Conservation (phyloP, 768 basidiomycete genomes). For the Pholiota molesta region DNA sequence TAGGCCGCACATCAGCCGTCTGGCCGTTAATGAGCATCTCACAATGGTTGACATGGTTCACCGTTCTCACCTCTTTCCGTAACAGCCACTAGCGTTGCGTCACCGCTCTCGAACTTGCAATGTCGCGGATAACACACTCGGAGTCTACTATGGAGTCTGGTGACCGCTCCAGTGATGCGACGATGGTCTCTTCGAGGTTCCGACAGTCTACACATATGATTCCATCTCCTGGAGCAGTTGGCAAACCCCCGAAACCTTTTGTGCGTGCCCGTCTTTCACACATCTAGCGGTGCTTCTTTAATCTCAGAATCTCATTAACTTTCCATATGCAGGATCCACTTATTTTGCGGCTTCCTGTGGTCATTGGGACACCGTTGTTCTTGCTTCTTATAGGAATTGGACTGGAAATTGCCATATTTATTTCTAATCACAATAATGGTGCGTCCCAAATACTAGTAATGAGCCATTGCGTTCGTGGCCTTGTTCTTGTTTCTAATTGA, state of each 20-base stretch:
- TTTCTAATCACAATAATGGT: constrained; percentile 50
- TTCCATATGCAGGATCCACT: constrained; percentile 32
- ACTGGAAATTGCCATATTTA: constrained; percentile 45
- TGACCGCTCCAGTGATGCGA: constrained; percentile 18
- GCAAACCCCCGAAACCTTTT: constrained; percentile 43
- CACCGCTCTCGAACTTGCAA: not conserved
- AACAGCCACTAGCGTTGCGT: not conserved
- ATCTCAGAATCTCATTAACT: not conserved
- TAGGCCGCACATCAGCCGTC: constrained; percentile 6
- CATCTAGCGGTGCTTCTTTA: not conserved
- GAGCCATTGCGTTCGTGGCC: not conserved
- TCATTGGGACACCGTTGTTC: constrained; percentile 39
- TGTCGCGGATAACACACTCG: constrained; percentile 12
- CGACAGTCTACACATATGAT: constrained; percentile 51
- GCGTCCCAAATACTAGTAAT: constrained; percentile 13
- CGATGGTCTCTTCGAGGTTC: constrained; percentile 35
- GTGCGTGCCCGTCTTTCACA: constrained; percentile 32
- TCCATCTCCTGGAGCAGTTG: constrained; percentile 41
- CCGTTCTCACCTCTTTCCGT: not conserved
- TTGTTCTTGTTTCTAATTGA: constrained; percentile 2
- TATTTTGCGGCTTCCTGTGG: constrained; percentile 36
- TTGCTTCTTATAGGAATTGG: constrained; percentile 51
- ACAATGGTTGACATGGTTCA: not conserved
- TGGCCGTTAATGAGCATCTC: not conserved
- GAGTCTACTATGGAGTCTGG: constrained; percentile 15